Percentiles rank a stretch among this genome's conserved stretches.
These are phyloP conservation scores for Sungouiella blattae DNA, from an alignment of 805 yeast genomes.

Conservation along the genomic window DNA sequence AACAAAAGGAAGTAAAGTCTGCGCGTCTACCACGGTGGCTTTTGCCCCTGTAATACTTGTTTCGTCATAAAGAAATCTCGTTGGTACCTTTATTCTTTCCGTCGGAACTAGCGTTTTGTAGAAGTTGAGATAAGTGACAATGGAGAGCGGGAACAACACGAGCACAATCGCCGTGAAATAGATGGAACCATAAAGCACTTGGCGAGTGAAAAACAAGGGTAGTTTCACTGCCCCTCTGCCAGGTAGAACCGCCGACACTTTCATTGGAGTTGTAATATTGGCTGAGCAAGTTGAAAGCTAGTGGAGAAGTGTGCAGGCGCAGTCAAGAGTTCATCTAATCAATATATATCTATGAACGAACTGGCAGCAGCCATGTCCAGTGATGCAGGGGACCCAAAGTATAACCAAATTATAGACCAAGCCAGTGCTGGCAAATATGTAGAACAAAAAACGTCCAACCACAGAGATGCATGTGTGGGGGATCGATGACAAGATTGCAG, in stretches of 20 bases:
- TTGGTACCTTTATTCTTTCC: constrained; percentile 12
- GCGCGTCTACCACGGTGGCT: constrained; percentile 2
- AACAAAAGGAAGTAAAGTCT: constrained; percentile 7
- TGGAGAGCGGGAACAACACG: constrained; percentile 33
- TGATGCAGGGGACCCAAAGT: constrained; percentile 1
- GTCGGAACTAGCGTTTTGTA: constrained; percentile 33
- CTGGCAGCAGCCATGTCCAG: not conserved
- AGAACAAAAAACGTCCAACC: not conserved
- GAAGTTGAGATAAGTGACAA: constrained; percentile 33
- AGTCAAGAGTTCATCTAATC: not conserved
- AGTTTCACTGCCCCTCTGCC: not conserved
- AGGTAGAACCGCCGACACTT: no score
- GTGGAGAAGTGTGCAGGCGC: no score
- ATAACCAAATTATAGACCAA: not conserved
- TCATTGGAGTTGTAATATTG: no score
- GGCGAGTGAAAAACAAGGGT: constrained; percentile 14
- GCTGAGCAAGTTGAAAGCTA: no score
- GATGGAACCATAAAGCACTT: constrained; percentile 9
- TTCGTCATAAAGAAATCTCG: constrained; percentile 2
- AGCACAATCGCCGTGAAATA: constrained; percentile 19
- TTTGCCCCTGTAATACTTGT: no score
- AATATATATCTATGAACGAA: not conserved
- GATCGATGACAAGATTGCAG: no score
- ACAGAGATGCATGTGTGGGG: no score
- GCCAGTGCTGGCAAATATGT: not conserved